Evolutionary conservation across 148 eudicot genomes (phyloP).

Genomic region (Rhododendron ferrugineum): DNA sequence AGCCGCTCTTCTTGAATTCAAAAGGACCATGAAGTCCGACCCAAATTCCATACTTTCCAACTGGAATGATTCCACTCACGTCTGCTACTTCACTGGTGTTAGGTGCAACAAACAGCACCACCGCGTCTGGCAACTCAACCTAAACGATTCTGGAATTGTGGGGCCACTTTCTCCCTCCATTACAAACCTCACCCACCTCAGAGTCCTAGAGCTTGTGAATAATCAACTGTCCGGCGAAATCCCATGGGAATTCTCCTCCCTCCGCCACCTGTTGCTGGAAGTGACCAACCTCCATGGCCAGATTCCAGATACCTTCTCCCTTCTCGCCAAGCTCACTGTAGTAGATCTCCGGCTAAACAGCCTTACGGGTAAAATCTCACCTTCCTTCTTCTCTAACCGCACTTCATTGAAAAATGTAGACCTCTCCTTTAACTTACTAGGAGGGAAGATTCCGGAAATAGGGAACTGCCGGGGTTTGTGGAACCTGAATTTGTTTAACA

Average conservation of each 20-base stretch:
- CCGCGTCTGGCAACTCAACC: conserved; percentile 18
- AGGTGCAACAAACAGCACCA: conserved; percentile 16
- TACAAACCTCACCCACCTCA: conserved; percentile 28
- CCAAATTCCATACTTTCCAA: conserved; percentile 21
- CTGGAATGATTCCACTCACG: conserved; percentile 29
- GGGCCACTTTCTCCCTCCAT: conserved; percentile 28
- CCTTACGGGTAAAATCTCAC: conserved; percentile 22
- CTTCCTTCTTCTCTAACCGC: conserved; percentile 32
- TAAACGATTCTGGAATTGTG: conserved; percentile 13
- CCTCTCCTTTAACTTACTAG: conserved; percentile 24
- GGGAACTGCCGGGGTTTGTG: conserved; percentile 20
- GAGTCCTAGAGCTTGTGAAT: conserved; percentile 10
- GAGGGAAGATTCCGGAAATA: conserved; percentile 28
- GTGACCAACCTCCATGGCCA: conserved; percentile 21
- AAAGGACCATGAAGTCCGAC: conserved; percentile 11
- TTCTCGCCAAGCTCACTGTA: conserved; percentile 1
- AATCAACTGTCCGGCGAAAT: conserved; percentile 16
- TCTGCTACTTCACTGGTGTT: conserved; percentile 32
- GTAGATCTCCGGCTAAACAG: conserved; percentile 19
- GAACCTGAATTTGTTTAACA: conserved; percentile 27
- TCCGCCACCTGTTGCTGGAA: conserved; percentile 17
- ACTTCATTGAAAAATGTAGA: conserved; percentile 22
- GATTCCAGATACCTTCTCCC: conserved; percentile 24
- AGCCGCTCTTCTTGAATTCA: conserved; percentile 34
- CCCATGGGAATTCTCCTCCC: conserved; percentile 20